Conservation (phyloP, 108 stramenopile genomes). For the Halocafeteria seosinensis region DNA sequence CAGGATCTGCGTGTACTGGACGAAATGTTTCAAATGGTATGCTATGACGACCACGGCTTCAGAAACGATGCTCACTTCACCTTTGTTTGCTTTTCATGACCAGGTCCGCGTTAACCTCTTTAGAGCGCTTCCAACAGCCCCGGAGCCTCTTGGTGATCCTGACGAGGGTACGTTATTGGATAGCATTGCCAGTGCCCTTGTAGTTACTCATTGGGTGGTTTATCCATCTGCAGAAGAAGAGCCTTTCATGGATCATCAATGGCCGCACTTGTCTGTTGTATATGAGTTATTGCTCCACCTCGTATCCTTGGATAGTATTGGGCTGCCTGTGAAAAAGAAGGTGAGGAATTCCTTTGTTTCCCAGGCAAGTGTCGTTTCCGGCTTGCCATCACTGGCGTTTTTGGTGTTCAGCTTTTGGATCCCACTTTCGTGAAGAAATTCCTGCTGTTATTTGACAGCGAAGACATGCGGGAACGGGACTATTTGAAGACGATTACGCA, state of each 20-base stretch:
- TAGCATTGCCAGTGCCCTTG: no score
- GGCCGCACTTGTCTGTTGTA: constrained; percentile 27
- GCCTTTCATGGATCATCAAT: constrained; percentile 18
- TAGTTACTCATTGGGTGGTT: no score
- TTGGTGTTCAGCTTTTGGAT: no score
- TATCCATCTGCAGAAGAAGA: no score
- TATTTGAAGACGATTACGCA: constrained; percentile 20
- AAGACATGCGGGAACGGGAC: constrained; percentile 24
- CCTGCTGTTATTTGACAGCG: constrained; percentile 14
- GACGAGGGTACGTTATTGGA: no score
- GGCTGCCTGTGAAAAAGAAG: constrained; percentile 7
- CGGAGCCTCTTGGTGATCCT: constrained; percentile 7
- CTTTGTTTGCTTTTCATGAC: background rate
- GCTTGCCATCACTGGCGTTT: no score
- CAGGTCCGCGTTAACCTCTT: constrained; percentile 23
- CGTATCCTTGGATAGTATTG: constrained; percentile 2
- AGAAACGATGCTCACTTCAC: background rate
- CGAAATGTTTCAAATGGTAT: background rate
- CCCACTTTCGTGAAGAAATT: constrained; percentile 11
- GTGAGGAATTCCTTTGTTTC: background rate
- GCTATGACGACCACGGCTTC: background rate
- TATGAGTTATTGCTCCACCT: constrained; percentile 26
- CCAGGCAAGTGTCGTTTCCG: no score
- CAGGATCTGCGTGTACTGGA: background rate
- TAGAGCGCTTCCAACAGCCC: constrained; percentile 14